phyloP scores from a whole-genome alignment of 2,329 filamentous ascomycete species.

The Cyphellophora attinorum region DNA sequence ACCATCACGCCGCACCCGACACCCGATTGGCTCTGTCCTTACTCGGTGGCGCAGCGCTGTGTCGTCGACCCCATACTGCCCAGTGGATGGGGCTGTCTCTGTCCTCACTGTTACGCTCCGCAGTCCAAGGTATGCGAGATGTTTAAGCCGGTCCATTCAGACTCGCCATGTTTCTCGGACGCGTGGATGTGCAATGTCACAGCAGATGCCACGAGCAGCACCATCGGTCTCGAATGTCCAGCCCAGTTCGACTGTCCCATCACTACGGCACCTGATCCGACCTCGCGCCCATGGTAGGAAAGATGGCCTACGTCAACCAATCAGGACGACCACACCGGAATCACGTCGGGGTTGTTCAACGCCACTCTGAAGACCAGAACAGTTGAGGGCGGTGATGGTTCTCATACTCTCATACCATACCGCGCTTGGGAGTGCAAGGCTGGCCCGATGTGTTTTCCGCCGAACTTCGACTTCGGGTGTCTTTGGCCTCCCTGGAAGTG shows the following conservation, averaged over 20 bases:
- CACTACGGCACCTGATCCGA: background rate
- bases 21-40: no score
- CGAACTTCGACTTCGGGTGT: background rate
- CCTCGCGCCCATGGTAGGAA: background rate
- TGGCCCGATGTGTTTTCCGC: background rate
- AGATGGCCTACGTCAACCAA: background rate
- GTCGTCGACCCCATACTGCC: no score
- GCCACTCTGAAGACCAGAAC: background rate
- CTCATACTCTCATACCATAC: background rate
- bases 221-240: no score
- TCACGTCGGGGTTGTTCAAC: background rate
- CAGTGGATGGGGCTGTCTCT: background rate
- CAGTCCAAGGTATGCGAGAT: background rate
- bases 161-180: background rate
- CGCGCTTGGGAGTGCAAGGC: background rate
- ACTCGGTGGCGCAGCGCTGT: no score
- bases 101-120: background rate
- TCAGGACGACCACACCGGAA: background rate
- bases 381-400: background rate
- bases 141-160: background rate
- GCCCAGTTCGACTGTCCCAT: background rate
- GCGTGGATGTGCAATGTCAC: background rate
- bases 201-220: no score
- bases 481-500: background rate
- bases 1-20: no score